Evolutionary conservation across 1,284 basidiomycete species (phyloP), one percentile per base, ranked within the genome.

Genomic region (Austroboletus niveus): DNA sequence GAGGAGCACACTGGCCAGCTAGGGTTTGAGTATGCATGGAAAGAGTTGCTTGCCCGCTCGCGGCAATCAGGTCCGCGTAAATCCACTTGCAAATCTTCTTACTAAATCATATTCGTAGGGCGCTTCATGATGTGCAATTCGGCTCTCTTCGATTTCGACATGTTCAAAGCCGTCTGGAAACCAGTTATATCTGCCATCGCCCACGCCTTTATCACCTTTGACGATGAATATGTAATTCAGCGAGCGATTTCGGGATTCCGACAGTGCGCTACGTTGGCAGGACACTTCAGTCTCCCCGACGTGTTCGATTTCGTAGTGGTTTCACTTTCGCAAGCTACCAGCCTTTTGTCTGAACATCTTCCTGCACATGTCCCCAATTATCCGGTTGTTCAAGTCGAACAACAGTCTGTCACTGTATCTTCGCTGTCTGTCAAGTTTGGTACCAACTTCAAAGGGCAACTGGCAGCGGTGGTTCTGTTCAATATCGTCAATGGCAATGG

Each of bases 21-120:
- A 36, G 97, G 97, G 1, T 99, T 99, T 67, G 97, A 99, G 63
- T 98, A 97, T 66, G 93, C 96, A 7, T 99, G 97, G 97, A 98
- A 98, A 69, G 94, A 97, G 61, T 76, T 99, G 29, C 79, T 98
- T 45, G 74, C 87, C 44, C 83, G 94, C 35, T 87, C 94, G 42
- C 80, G 90, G 40, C 83, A 86, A 57, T 82, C 91, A 51, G 92
- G 92, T 87, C 55, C 49, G 79, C 65, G 29, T 22, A 40, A 24
- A 45, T n/a, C 40, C 14, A 38, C 30, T 5, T 45, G 15, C 49
- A 20, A 39, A 30, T 36, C 24, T 47, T 45, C 43, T 39, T 53
- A 47, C 36, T 54, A 30, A 55, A 47, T 49, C 17, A 53, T 30
- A 36, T 38, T 29, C 35, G 10, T 59, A 94, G 92, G 91, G 43